Conservation (phyloP, 805 yeast genomes). For the Sugiyamaella smithiae region DNA sequence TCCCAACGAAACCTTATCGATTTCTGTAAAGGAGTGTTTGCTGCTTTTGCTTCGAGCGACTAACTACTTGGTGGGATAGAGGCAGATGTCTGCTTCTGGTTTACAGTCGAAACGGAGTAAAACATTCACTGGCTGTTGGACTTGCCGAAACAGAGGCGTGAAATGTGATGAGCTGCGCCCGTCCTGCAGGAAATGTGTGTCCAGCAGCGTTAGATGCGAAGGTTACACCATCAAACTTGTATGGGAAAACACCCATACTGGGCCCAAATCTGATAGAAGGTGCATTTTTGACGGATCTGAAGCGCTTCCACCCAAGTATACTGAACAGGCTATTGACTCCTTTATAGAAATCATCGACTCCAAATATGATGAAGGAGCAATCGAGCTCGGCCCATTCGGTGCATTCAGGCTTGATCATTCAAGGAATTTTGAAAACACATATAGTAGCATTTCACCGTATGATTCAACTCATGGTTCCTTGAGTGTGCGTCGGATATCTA, state of each 20-base stretch:
- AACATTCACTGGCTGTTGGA: conserved; percentile 2
- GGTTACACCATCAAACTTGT: not conserved
- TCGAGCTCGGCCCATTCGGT: not conserved
- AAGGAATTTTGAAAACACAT: no score
- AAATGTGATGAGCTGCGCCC: not conserved
- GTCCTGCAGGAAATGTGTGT: not conserved
- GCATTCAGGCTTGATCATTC: not conserved
- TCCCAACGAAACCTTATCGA: no score
- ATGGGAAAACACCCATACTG: not conserved
- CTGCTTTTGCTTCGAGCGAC: no score
- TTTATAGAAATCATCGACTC: not conserved
- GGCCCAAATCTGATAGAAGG: not conserved
- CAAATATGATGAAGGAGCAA: not conserved
- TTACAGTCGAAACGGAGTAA: no score
- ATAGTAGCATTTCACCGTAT: no score
- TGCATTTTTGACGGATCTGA: conserved; percentile 3
- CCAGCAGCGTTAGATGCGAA: not conserved
- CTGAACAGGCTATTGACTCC: not conserved
- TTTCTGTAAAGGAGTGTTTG: no score
- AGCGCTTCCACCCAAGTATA: not conserved
- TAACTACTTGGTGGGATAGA: no score
- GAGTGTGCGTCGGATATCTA: no score
- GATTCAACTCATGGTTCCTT: not conserved
- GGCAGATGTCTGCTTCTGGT: no score
- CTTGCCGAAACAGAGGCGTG: not conserved